Base-by-base conservation (phyloP, 176 grass and related monocot species). In the Bothriochloa decipiens region DNA sequence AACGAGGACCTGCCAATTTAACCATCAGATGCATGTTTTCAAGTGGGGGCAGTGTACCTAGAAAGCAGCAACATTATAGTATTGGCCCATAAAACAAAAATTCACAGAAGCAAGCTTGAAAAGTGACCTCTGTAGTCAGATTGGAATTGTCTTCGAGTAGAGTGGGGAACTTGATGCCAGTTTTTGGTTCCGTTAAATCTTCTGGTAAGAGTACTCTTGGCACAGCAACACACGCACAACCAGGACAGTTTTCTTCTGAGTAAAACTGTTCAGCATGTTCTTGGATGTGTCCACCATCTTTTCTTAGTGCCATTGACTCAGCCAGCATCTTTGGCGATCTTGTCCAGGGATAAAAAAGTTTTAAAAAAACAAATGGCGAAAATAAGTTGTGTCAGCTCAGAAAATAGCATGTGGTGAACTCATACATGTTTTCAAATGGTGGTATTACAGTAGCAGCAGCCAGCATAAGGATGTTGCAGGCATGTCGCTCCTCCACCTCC, bases 91-190 rank as follows among this genome's bases (percentile, higher is more conserved):
- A 25, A 68, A 49, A 22, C 41, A 71, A 69, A 49, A 71, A 25
- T 45, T 6, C 14, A 74, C 13, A 76, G 60, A 68, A 46, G 1
- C 28, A 33, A 72, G 53, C 42, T 58, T 53, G 42, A 78, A 79
- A 65, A 76, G 63, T 3, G 0, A 95, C 96, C 91, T 99, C 93
- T 46, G 84, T 50, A 47, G 83, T 85, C 71, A 74, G 70, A 87
- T 83, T 93, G 72, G 87, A 87, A 75, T 76, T 89, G 70, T 99
- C 86, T 57, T 94, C 87, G 49, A 99, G 82, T 88, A 92, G 75
- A 37, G 86, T 72, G 37, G 96, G 93, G 79, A 99, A 99, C 52
- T 96, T 94, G 68, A 99, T 99, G 85, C 93, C 96, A 37, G 96
- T 99, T 89, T 79, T 88, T 55, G 91, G 91, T 77, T 99, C 93